These are phyloP conservation scores for Sporothrix schenckii DNA, from an alignment of 2,329 filamentous ascomycete species.

Conservation along the genomic window DNA sequence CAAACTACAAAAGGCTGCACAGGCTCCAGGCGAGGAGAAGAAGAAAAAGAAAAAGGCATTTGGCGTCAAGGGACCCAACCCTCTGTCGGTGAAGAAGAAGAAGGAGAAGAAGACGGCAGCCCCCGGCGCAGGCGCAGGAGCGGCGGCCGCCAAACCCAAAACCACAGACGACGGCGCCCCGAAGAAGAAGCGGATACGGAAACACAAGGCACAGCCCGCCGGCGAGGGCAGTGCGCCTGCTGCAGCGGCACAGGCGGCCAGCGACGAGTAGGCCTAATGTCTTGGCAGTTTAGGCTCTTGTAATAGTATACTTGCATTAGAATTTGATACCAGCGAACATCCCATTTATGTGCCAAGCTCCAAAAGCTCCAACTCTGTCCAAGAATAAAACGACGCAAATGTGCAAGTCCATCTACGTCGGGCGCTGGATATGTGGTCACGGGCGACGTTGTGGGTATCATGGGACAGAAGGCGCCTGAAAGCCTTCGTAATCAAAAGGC, in stretches of 20 bases:
- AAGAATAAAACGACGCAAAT: not conserved
- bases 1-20: slow-evolving; percentile 38
- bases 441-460: slow-evolving; percentile 15
- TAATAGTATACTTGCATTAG: slow-evolving; percentile 17
- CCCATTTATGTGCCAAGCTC: not conserved
- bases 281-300: not conserved
- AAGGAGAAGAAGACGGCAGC: slow-evolving; percentile 38
- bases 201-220: slow-evolving; percentile 35
- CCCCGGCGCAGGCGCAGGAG: not conserved
- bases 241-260: not conserved
- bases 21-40: slow-evolving; percentile 36
- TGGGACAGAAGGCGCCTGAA: not conserved
- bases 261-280: not conserved
- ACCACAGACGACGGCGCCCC: slow-evolving; percentile 26
- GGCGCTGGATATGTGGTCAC: slow-evolving; percentile 15
- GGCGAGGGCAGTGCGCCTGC: not conserved
- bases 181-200: slow-evolving; percentile 39
- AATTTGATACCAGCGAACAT: slow-evolving; percentile 23
- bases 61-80: slow-evolving; percentile 43
- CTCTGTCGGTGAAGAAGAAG: slow-evolving; percentile 44
- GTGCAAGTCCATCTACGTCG: not conserved
- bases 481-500: not conserved
- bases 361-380: not conserved
- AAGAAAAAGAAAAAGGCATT: slow-evolving; percentile 44
- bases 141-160: slow-evolving; percentile 15